Evolutionary conservation across 805 yeast genomes (phyloP), one percentile per base, ranked within the genome.

Genomic region (Starmera amethionina): DNA sequence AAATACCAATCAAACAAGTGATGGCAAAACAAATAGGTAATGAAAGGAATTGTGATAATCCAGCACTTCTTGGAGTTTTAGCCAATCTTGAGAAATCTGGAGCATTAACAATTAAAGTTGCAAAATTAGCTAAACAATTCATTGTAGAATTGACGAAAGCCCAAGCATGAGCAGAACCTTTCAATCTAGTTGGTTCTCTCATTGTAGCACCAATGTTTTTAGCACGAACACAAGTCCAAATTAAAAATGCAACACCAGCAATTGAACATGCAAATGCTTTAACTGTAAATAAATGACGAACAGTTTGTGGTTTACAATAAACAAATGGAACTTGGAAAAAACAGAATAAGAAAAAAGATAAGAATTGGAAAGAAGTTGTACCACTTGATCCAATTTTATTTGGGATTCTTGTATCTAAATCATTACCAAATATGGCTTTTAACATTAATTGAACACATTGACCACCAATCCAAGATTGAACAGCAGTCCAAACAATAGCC

Each of bases 41-140:
- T 3, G 90, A 68, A 32, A 82, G 52, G 35, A 69, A 54, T 58
- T 79, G 87, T 2, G 86, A 71, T 59, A 70, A 66, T n/a, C 66
- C 52, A 4, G 80, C 69, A 16, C 75, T 64, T 34, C 51, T 58
- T 39, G 72, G 67, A 18, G 75, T 77, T 46, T 68, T 72, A 9
- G 95, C 82, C 63, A 86, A 81, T 60, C 96, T 75, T 22, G 95
- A 72, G 60, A 87, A 87, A 66, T 87, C 96, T 2, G 96, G 94
- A 13, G 93, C 84, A 62, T 87, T 87, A 40, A 82, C 73, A 54
- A 88, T 82, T 52, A 87, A 70, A n/a, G 96, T 82, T 5, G 95
- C 93, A 55, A 87, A 87, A 62, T 86, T 87, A 25, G 94, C 84
- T 46, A 87, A 64, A 16, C 88, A 72, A 61, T 79, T 81, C 95